Evolutionary conservation across 139 green algal species (phyloP).

Genomic region (Chlorella sp.): DNA sequence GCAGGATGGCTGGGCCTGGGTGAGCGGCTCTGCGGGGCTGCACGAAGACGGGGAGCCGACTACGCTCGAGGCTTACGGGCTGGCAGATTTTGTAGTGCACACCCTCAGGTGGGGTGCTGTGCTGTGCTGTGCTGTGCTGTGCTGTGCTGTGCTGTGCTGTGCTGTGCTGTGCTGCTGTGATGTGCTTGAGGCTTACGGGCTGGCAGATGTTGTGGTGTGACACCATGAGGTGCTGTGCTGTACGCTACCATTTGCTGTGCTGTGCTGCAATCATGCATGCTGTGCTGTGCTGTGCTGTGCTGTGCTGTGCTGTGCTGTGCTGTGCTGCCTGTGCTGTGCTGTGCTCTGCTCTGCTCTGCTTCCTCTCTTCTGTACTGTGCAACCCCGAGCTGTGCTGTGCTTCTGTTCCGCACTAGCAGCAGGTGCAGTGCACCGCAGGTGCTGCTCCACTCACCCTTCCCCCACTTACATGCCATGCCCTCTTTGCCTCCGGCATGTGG

Average conservation of each 20-base stretch:
- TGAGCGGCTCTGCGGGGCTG: not conserved
- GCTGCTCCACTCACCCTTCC: not conserved
- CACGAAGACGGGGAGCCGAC: not conserved
- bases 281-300: not conserved
- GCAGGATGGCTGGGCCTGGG: slow-evolving; percentile 47
- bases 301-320: not conserved
- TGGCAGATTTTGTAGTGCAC: slow-evolving; percentile 48
- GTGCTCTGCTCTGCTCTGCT: not conserved
- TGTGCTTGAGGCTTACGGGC: slow-evolving; percentile 43
- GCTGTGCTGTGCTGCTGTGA: not conserved
- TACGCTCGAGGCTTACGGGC: slow-evolving; percentile 42
- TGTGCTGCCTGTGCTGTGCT: not conserved
- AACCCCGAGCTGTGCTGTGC: too few relatives aligned
- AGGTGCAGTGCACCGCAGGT: too few relatives aligned
- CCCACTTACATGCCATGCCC: not conserved
- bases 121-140: not conserved
- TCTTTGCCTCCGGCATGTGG: not conserved
- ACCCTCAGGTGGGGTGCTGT: slow-evolving; percentile 22
- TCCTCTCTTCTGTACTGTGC: not conserved
- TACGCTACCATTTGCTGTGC: too few relatives aligned
- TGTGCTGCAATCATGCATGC: not conserved
- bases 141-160: too few relatives aligned
- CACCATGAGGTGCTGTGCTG: slow-evolving; percentile 27
- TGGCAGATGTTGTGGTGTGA: slow-evolving; percentile 48
- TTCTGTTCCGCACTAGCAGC: too few relatives aligned